phyloP scores from a whole-genome alignment of 2,329 filamentous ascomycete genomes.

The Pyrenochaeta sp. region DNA sequence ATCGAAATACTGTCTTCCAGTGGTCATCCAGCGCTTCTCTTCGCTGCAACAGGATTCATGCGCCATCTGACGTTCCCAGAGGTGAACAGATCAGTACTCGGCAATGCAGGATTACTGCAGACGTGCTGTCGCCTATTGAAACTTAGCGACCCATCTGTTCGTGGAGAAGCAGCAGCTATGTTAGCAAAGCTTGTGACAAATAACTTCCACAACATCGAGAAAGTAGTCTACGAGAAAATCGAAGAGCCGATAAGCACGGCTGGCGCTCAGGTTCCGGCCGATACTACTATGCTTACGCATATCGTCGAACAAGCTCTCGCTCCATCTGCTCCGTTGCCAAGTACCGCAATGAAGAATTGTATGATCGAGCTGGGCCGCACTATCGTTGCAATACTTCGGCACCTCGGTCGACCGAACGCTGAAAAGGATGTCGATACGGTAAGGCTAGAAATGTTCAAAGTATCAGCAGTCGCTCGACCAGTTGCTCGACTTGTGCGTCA shows the following conservation, averaged over 20 bases:
- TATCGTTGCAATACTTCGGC: constrained; percentile 33
- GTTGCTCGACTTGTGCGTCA: constrained; percentile 45
- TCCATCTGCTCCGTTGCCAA: constrained; percentile 43
- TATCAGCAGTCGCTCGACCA: constrained; percentile 40
- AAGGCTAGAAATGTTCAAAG: constrained; percentile 35
- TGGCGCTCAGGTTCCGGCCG: too few relatives aligned
- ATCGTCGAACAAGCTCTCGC: constrained; percentile 41
- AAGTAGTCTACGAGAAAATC: constrained; percentile 34
- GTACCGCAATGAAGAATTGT: constrained; percentile 51
- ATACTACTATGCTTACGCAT: constrained; percentile 32
- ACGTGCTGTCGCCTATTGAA: constrained; percentile 40
- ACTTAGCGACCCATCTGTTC: constrained; percentile 39
- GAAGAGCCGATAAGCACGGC: background rate
- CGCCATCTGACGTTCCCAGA: constrained; percentile 49
- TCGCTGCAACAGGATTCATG: constrained; percentile 47
- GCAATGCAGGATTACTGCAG: constrained; percentile 41
- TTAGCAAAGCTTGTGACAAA: constrained; percentile 45
- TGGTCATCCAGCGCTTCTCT: constrained; percentile 41
- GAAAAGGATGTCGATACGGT: constrained; percentile 35
- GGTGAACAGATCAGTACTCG: constrained; percentile 38
- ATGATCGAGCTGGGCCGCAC: constrained; percentile 44
- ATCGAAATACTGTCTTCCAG: constrained; percentile 36
- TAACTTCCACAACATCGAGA: constrained; percentile 42
- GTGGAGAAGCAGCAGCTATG: constrained; percentile 46
- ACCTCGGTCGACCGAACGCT: constrained; percentile 25